Conservation (phyloP, 805 yeast species). For the Nakazawaea wickerhamii region DNA sequence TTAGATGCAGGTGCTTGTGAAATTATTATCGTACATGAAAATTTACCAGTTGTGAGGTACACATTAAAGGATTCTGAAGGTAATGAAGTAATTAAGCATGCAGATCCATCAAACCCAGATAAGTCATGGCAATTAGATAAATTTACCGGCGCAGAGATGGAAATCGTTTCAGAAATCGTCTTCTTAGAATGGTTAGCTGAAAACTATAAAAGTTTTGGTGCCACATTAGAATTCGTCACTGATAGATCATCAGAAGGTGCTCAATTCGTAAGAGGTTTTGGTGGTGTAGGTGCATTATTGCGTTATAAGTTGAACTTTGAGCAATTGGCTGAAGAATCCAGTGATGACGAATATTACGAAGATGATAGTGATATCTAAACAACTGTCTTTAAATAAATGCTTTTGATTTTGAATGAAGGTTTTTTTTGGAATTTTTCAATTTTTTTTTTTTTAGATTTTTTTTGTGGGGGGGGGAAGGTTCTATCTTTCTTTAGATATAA, state of each 20-base stretch:
- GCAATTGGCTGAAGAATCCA: slow-evolving; percentile 83
- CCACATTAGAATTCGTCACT: slow-evolving; percentile 91
- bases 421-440: slow-evolving; percentile 4
- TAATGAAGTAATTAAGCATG: slow-evolving; percentile 65
- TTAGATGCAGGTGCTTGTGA: slow-evolving; percentile 96
- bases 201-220: slow-evolving; percentile 91
- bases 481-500: no score
- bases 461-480: background rate
- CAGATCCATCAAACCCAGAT: slow-evolving; percentile 66
- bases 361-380: slow-evolving; percentile 44
- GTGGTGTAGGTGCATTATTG: slow-evolving; percentile 96
- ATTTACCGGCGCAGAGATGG: slow-evolving; percentile 88
- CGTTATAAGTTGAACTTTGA: slow-evolving; percentile 97
- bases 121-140: slow-evolving; percentile 76
- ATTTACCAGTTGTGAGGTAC: slow-evolving; percentile 79
- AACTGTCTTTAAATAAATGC: background rate
- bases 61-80: slow-evolving; percentile 82
- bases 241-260: slow-evolving; percentile 98
- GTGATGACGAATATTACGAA: slow-evolving; percentile 80
- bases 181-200: slow-evolving; percentile 98
- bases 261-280: slow-evolving; percentile 95
- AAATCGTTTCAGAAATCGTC: slow-evolving; percentile 75
- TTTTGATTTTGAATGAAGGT: slow-evolving; percentile 4
- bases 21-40: slow-evolving; percentile 86
- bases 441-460: background rate